A percentile compares a stretch with the other conserved stretches of the same genome.
phyloP scores from a whole-genome alignment of 2,329 filamentous ascomycete genomes.

The Colletotrichum agaves region DNA sequence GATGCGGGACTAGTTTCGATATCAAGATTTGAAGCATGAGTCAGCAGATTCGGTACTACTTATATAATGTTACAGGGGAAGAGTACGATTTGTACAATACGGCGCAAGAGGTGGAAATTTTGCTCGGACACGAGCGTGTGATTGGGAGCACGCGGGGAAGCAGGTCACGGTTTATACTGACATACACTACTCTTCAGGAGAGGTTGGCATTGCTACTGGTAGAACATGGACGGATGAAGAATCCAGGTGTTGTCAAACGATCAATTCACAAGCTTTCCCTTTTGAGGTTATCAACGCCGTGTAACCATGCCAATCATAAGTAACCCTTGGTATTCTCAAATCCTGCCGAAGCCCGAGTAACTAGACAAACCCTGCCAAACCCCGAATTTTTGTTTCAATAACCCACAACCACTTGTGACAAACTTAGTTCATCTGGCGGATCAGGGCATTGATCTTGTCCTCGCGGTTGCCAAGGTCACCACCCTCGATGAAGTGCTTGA shows the following conservation, averaged over 20 bases:
- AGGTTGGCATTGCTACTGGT: conserved; percentile 37
- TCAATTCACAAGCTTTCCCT: conserved; percentile 46
- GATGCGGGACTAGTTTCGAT: conserved; percentile 97
- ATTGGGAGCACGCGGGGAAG: background rate
- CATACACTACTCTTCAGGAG: conserved; percentile 15
- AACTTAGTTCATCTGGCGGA: conserved; percentile 97
- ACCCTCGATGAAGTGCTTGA: conserved; percentile 99
- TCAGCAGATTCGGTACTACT: conserved; percentile 17
- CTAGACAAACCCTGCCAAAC: conserved; percentile 41
- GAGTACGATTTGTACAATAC: background rate
- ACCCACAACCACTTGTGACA: background rate
- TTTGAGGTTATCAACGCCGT: conserved; percentile 49
- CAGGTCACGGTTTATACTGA: conserved; percentile 3
- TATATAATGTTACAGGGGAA: background rate
- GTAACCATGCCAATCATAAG: conserved; percentile 44
- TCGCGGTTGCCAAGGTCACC: conserved; percentile 99
- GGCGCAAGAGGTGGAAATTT: background rate
- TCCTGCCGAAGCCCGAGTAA: conserved; percentile 42
- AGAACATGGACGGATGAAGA: conserved; percentile 27
- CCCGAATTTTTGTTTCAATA: conserved; percentile 41
- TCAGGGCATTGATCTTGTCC: conserved; percentile 95
- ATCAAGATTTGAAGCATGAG: conserved; percentile 70
- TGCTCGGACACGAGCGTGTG: background rate
- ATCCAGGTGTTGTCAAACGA: conserved; percentile 39
- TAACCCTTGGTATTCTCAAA: conserved; percentile 39